A percentile compares a stretch with the other conserved stretches of the same genome.
Conservation (phyloP, 805 yeast genomes). For the Sugiyamaella valdiviana region DNA sequence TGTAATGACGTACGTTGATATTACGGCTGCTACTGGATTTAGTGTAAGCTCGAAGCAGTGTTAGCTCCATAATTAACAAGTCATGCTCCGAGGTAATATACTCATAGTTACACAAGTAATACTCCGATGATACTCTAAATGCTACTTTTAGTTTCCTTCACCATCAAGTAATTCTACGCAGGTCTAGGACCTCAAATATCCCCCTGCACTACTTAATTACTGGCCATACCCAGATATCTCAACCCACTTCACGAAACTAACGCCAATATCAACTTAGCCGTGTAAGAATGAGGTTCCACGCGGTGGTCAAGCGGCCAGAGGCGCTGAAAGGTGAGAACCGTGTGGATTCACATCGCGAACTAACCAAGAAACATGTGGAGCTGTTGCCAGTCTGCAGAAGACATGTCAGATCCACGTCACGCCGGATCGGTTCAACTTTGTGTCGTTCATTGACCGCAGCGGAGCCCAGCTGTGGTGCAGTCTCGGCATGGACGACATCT, state of each 20-base stretch:
- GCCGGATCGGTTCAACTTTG: conserved; percentile 42
- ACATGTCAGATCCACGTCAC: conserved; percentile 53
- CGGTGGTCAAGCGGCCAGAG: neutral
- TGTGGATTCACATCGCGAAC: neutral
- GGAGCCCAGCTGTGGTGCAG: conserved; percentile 71
- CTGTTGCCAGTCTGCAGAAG: conserved; percentile 49
- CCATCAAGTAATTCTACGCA: neutral
- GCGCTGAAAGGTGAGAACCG: conserved; percentile 8
- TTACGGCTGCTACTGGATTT: no score
- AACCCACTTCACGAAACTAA: neutral
- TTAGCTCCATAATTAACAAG: no score
- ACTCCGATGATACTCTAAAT: no score
- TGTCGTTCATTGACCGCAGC: conserved; percentile 41
- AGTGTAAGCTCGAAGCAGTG: no score
- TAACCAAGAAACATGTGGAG: conserved; percentile 37
- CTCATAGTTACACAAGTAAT: no score
- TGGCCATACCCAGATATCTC: neutral
- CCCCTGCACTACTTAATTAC: neutral
- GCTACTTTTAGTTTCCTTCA: no score
- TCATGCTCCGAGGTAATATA: no score
- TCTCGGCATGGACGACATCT: conserved; percentile 38
- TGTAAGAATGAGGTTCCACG: conserved; percentile 1
- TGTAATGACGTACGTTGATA: conserved; percentile 3
- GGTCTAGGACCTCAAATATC: neutral
- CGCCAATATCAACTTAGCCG: neutral